These are phyloP conservation scores for Boletus speciosus DNA, from an alignment of 768 basidiomycete genomes.

Conservation along the genomic window DNA sequence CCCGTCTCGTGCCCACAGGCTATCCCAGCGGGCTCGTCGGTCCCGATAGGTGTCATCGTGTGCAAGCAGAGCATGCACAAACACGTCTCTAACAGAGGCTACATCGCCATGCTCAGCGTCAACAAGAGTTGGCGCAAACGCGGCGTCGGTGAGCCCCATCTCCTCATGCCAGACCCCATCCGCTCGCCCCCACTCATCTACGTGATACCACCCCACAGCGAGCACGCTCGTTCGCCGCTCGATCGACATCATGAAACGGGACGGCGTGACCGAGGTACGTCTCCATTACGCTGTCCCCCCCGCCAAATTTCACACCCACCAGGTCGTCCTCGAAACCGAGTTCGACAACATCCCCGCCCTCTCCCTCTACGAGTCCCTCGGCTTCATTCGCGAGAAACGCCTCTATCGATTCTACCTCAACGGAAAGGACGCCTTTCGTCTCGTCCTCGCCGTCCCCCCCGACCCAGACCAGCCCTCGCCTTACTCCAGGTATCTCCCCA, in stretches of 20 bases:
- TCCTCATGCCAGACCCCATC: too few relatives aligned
- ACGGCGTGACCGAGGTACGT: constrained; percentile 84
- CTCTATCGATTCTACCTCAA: constrained; percentile 95
- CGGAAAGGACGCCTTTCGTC: constrained; percentile 91
- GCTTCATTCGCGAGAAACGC: constrained; percentile 94
- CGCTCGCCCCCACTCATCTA: not conserved
- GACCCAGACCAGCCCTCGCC: constrained; percentile 24
- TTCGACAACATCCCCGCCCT: constrained; percentile 88
- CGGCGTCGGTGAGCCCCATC: constrained; percentile 74
- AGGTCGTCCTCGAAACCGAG: constrained; percentile 97
- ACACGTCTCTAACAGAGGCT: constrained; percentile 76
- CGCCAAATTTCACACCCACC: not conserved
- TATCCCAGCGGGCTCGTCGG: constrained; percentile 30
- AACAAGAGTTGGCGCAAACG: constrained; percentile 79
- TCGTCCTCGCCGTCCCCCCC: constrained; percentile 60
- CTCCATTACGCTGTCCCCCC: not conserved
- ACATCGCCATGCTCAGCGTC: constrained; percentile 98
- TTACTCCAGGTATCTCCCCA: constrained; percentile 10
- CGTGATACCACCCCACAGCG: constrained; percentile 45
- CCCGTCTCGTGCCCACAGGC: constrained; percentile 14
- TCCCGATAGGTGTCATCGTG: constrained; percentile 87
- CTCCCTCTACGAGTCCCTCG: constrained; percentile 84
- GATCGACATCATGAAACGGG: constrained; percentile 76
- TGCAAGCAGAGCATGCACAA: constrained; percentile 95
- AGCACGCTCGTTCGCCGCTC: constrained; percentile 81